Conservation (phyloP, 2,329 filamentous ascomycete species). For the Botrytis fragariae region DNA sequence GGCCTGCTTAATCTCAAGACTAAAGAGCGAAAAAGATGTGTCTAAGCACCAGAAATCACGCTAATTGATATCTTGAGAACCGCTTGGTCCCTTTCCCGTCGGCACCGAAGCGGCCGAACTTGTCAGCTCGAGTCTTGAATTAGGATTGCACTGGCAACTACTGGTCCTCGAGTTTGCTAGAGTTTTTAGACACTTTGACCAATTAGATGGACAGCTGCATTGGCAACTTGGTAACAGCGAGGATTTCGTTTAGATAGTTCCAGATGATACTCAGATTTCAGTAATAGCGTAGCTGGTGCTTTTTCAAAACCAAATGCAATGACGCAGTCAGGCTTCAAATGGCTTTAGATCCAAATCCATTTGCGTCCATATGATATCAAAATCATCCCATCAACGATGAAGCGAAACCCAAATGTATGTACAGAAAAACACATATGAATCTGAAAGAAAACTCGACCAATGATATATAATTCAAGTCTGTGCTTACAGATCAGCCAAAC, state of each 20-base stretch:
- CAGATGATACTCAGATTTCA: not conserved
- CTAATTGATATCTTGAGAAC: not conserved
- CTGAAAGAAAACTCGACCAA: not conserved
- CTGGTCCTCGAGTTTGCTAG: not conserved
- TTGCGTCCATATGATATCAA: not conserved
- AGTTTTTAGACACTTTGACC: not conserved
- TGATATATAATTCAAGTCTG: not conserved
- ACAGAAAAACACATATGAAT: not conserved
- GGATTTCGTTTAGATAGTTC: not conserved
- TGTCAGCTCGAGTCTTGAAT: not conserved
- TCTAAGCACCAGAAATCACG: not conserved
- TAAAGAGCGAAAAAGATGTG: not conserved
- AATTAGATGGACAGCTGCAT: not conserved
- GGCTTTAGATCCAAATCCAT: not conserved
- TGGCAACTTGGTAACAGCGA: not conserved
- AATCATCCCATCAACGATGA: not conserved
- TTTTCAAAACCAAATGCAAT: not conserved
- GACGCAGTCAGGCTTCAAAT: not conserved
- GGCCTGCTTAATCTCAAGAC: not conserved
- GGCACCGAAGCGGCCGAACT: too few relatives aligned
- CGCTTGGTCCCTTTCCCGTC: constrained; percentile 3
- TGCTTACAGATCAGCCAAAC: not conserved
- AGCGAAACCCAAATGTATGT: not conserved
- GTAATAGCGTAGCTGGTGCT: not conserved
- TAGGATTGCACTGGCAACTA: not conserved